Evolutionary conservation across 1,284 basidiomycete genomes (phyloP).

Genomic region (Pyrrhoderma lamaoense): DNA sequence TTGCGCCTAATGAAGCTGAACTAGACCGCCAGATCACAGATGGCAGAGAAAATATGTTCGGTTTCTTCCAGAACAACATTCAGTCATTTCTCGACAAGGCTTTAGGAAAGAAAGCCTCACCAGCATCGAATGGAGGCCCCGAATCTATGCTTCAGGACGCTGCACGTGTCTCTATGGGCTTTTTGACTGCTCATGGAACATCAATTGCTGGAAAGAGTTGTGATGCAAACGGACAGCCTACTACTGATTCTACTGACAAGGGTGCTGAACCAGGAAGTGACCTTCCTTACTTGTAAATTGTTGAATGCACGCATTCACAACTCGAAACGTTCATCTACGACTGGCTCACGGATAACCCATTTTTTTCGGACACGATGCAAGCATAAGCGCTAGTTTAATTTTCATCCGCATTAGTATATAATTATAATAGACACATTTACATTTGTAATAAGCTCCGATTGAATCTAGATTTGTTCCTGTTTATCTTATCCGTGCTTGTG

Average conservation of each 20-base stretch:
- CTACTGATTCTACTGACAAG: neutral
- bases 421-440: no score
- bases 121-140: slow-evolving; percentile 17
- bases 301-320: no score
- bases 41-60: slow-evolving; percentile 43
- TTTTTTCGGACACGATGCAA: no score
- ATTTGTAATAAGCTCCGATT: no score
- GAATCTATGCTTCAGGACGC: slow-evolving; percentile 16
- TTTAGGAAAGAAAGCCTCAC: slow-evolving; percentile 19
- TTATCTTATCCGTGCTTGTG: no score
- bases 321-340: no score
- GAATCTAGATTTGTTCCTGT: no score
- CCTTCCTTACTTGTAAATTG: no score
- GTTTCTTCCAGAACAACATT: slow-evolving; percentile 40
- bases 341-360: no score
- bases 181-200: slow-evolving; percentile 32
- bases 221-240: neutral
- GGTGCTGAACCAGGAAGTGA: no score
- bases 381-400: no score
- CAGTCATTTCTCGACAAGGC: slow-evolving; percentile 39
- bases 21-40: slow-evolving; percentile 58
- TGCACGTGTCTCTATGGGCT: slow-evolving; percentile 28
- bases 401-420: no score
- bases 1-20: slow-evolving; percentile 54
- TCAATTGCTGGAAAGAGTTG: slow-evolving; percentile 3